Base-by-base conservation (phyloP, 2,329 filamentous ascomycete species). In the Talaromyces sp. region DNA sequence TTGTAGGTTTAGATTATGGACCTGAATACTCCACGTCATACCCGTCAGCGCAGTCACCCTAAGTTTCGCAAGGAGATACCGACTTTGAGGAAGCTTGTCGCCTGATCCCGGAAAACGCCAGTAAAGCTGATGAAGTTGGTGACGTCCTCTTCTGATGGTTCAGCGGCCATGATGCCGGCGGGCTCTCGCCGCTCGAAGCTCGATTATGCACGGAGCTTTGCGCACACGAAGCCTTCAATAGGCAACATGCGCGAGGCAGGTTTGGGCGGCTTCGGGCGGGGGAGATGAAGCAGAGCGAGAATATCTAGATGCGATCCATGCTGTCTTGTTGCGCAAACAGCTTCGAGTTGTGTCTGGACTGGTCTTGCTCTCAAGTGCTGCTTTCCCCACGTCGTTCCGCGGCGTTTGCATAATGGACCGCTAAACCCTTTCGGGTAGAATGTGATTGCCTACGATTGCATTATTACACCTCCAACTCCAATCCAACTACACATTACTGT, bases 1-100 rank as follows among this genome's bases (percentile, higher is more conserved):
- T 47, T 78, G 73, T 1, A 76, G 72, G 64, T 81, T 75, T 55
- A 76, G 72, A 58, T 79, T 74, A 63, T 79, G 75, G 58, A 76
- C 77, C 79, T 80, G 58, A 9, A 63, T n/a, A 22, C 44, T 30
- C 28, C 36, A 27, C 30, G 28, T 19, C 13, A 36, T 32, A 30
- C 10, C 8, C 47, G 39, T 56, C 44, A 13, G 27, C 44, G 44
- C 10, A 27, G 25, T 36, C 11, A 22, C 11, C 19, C 32, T 11
- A 25, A 30, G 28, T n/a, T 17, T 56, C 19, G 54, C 53, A 55
- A 22, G 60, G n/a, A 9, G 6, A 10, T 36, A 53, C 60, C 30
- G 58, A 79, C 77, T 70, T 76, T 76, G 32, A 80, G 66, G 62
- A 78, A 79, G 58, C 63, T 68, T 63, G 78, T 70, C 10, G 77